Evolutionary conservation across 1,284 basidiomycete genomes (phyloP).

Genomic region (Ganoderma lucidum): DNA sequence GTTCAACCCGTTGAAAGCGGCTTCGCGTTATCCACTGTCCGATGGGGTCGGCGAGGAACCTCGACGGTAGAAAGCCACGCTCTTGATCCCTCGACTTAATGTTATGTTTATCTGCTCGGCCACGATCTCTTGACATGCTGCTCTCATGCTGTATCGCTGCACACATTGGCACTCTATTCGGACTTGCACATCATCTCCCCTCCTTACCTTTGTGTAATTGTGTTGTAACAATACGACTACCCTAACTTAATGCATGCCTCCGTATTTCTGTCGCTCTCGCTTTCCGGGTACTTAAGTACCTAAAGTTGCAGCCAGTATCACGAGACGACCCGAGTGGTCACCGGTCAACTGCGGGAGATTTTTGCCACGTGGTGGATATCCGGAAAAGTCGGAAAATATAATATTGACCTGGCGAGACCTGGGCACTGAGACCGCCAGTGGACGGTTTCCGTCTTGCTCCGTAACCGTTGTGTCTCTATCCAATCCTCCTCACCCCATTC

Average conservation of each 20-base stretch:
- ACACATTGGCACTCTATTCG: neutral
- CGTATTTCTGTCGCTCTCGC: neutral
- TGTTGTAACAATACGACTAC: slow-evolving; percentile 26
- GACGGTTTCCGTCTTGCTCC: slow-evolving; percentile 27
- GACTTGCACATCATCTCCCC: slow-evolving; percentile 12
- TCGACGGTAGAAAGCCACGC: neutral
- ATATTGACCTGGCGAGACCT: too few species aligned
- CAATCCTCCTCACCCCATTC: slow-evolving; percentile 11
- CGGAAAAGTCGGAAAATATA: slow-evolving; percentile 9
- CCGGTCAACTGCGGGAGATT: neutral
- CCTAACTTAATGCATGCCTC: slow-evolving; percentile 19
- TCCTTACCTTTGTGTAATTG: slow-evolving; percentile 17
- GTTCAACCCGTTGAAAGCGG: slow-evolving; percentile 28
- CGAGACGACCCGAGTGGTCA: neutral
- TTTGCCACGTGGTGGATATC: slow-evolving; percentile 1
- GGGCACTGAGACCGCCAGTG: too few species aligned
- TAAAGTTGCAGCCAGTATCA: neutral
- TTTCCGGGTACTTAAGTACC: neutral
- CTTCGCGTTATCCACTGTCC: slow-evolving; percentile 26
- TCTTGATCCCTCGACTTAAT: neutral
- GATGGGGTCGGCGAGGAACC: slow-evolving; percentile 15
- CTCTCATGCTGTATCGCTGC: slow-evolving; percentile 19
- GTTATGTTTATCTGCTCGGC: neutral
- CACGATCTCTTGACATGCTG: neutral
- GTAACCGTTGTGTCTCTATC: slow-evolving; percentile 9